Conservation (phyloP, 306 rosid genomes). For the Luffa acutangula region DNA sequence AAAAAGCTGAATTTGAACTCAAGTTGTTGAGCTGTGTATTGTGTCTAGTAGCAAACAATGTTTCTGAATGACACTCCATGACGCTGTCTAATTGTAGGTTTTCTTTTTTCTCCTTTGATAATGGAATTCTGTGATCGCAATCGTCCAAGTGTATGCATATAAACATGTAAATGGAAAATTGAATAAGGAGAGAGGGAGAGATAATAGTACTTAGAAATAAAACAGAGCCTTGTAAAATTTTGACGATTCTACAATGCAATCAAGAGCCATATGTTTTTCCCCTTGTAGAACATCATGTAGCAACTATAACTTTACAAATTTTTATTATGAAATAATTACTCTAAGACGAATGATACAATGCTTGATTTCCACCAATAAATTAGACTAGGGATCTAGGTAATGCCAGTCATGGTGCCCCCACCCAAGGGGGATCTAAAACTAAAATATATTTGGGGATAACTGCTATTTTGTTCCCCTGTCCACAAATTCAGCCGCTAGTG, state of each 20-base stretch:
- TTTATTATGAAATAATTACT: conserved; percentile 6
- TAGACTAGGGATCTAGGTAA: background rate
- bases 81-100: background rate
- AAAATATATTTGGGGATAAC: background rate
- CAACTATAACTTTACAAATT: conserved; percentile 3
- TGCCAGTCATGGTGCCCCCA: background rate
- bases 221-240: background rate
- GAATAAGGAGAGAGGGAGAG: background rate
- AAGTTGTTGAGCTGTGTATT: background rate
- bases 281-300: background rate
- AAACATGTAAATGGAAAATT: background rate
- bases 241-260: background rate
- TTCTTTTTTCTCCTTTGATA: background rate
- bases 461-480: conserved; percentile 10
- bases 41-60: background rate
- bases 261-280: background rate
- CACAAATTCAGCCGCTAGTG: conserved; percentile 5
- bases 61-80: background rate
- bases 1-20: background rate
- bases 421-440: background rate
- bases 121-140: background rate
- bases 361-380: conserved; percentile 4
- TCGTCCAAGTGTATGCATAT: background rate
- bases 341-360: conserved; percentile 3
- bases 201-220: background rate